Evolutionary conservation across 768 basidiomycete genomes (phyloP), one percentile per base, ranked within the genome.

Genomic region (Amanita rimosa): DNA sequence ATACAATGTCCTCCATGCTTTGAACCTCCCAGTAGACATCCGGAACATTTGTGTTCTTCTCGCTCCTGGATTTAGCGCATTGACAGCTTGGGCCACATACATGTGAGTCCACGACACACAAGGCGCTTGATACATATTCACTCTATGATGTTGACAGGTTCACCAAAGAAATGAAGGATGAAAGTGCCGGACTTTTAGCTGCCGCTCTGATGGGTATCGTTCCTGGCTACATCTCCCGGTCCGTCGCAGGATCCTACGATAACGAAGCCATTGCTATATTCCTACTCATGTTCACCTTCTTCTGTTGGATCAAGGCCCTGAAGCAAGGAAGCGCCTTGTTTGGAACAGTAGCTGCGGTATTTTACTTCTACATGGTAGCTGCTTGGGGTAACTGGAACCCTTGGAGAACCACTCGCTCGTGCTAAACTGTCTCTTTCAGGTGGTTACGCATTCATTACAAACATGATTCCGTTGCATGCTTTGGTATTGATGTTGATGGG

Each of bases 361-460:
- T 98, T 69, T 99, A 99, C 70, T 98, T 97, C 57, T 99, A 98
- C 76, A 99, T 99, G 96, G 96, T 99, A n/a, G 95, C 96, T 46
- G 96, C 96, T 26, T 99, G 96, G 96, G 96, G 95, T 86, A 57
- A 51, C 77, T 67, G 4, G 22, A 26, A 34, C 34, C 22, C 16
- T 13, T 49, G 4, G 34, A 44, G 50, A 19, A 38, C 16, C 22
- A 2, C 33, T 27, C 42, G 49, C 46, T 54, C 17, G 49, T 40
- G 16, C 46, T 48, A 22, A n/a, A 53, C 9, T 17, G 21, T 6
- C 27, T 31, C n/a, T 29, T 9, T 44, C 46, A 90, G 89, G 90
- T 73, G 92, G 93, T 55, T 99, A 98, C 67, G 96, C 87, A 0
- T 99, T 99, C 75, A 99, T 99, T 65, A 99, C 96, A 40, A 99